Evolutionary conservation across 2,329 filamentous ascomycete genomes (phyloP), one percentile per base, ranked within the genome.

Genomic region (Xenoacremonium recifei): DNA sequence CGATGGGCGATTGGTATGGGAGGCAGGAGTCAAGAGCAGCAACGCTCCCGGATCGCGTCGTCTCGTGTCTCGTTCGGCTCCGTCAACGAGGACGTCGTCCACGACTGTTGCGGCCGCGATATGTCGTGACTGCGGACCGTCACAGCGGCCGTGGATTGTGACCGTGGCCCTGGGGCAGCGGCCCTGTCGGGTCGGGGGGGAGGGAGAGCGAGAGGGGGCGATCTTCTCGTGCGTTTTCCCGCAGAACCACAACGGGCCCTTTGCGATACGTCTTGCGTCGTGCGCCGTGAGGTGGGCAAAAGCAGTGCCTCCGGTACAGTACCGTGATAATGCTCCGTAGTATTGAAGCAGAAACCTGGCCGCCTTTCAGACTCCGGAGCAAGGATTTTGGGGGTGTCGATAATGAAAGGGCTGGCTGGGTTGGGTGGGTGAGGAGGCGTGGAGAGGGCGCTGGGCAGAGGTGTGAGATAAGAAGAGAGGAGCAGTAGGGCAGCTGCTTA

Each of bases 381-480:
- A n/a, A 33, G 54, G 54, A 57, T 57, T 53, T 58, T 58, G 64
- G 64, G 64, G 61, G 64, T 67, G 64, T 67, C 65, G 64, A 66
- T 67, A 67, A 67, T 66, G 51, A 52, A 49, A 21, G 21, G 35
- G 12, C n/a, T 19, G 16, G 51, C 42, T 54, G 61, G 46, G 44
- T 44, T 49, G 58, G 57, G 62, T 58, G 53, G 57, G 55, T 47
- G 51, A 37, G 52, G 7, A 50, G 50, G 47, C 50, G 64, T 66
- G 64, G 64, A 60, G 55, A 54, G 59, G 51, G 54, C 43, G 58
- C 53, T 54, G 44, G 47, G 55, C 49, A 60, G 63, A 62, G 60
- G 63, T 60, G 62, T 64, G 61, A 53, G 53, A 50, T 48, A 55
- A 27, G 13, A 27, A 27, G 13, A 27, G 23, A 27, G 23, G 23